Base-by-base conservation (phyloP, 352 stramenopile genomes). In the Phytophthora pinifolia region DNA sequence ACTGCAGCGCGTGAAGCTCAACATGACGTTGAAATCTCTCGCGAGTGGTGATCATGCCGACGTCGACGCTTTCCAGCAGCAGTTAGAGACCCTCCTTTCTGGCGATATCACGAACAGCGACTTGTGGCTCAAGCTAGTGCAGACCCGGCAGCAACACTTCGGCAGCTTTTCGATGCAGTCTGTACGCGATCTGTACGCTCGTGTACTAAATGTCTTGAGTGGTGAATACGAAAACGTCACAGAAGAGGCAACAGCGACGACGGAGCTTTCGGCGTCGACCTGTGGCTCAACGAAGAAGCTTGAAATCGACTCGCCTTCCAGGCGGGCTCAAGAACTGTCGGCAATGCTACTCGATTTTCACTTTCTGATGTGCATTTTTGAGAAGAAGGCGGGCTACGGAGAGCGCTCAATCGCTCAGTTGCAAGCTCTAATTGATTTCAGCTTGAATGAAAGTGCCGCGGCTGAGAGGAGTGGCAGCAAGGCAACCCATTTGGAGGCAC, bases 131-230 rank as follows among this genome's bases (percentile, higher is more conserved):
- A 77, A 77, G 20, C 45, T 90, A 31, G 33, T 95, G 9, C 46
- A 71, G 34, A 64, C 35, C 42, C 62, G 52, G 1, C 75, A 83
- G 22, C 74, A 91, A 48, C 76, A 83, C 13, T 95, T 93, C 62
- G 64, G 75, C 18, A 72, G 46, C 27, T 95, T 95, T 48, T 88
- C 77, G 1, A 71, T 93, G 55, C 65, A 83, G 6, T 65, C 73
- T 38, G 43, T 89, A 15, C 83, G 83, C 9, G 74, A 95, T 27
- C 37, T 88, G 18, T 93, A 83, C 46, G 85, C 83, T 17, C 75
- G 85, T 8, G 68, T 88, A 27, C 39, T 91, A 14, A 54, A 69
- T 15, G 63, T 89, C 20, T 56, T 89, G 25, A 65, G 67, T 53
- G 59, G 63, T 31, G 62, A 84, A 33, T 41, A 61, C 6, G 35